A percentile compares a stretch with the other conserved stretches of the same genome.
Evolutionary conservation across 345 rosid genomes (phyloP).

Genomic region (Mercurialis annua): DNA sequence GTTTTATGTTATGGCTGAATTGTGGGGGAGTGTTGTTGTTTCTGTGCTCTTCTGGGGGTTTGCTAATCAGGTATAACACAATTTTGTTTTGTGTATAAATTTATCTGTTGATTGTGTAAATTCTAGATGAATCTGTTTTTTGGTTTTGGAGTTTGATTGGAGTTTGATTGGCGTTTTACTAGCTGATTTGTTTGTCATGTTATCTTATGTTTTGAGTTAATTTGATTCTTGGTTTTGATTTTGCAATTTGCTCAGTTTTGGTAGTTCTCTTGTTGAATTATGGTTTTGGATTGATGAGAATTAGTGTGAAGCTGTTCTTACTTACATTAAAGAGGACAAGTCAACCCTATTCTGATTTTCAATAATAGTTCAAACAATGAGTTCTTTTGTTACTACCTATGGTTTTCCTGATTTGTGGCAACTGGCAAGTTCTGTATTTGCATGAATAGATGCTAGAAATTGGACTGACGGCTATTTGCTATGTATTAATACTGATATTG

Average conservation of each 20-base stretch:
- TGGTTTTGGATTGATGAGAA: not conserved
- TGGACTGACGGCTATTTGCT: not conserved
- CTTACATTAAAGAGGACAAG: too few species aligned
- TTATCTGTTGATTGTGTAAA: not conserved
- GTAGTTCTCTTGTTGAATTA: not conserved
- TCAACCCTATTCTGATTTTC: too few species aligned
- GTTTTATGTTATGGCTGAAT: slow-evolving; percentile 99
- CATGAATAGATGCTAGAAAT: not conserved
- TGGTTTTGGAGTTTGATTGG: not conserved
- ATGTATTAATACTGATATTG: not conserved
- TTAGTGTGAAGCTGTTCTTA: not conserved
- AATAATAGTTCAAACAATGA: not conserved
- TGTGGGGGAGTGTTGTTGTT: slow-evolving; percentile 96
- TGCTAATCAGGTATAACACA: slow-evolving; percentile 79
- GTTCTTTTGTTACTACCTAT: not conserved
- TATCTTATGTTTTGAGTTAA: not conserved
- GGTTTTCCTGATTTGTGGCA: not conserved
- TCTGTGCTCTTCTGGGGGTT: slow-evolving; percentile 98
- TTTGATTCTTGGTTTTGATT: not conserved
- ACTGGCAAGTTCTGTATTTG: not conserved
- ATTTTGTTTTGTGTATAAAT: not conserved
- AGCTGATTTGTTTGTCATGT: slow-evolving; percentile 1
- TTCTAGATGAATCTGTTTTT: slow-evolving; percentile 4
- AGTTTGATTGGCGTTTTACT: not conserved
- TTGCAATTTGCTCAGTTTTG: not conserved